Percentiles rank a stretch among this genome's conserved stretches.
Evolutionary conservation across 2,329 filamentous ascomycete genomes (phyloP).

Genomic region (Exutisphaerella laricina): DNA sequence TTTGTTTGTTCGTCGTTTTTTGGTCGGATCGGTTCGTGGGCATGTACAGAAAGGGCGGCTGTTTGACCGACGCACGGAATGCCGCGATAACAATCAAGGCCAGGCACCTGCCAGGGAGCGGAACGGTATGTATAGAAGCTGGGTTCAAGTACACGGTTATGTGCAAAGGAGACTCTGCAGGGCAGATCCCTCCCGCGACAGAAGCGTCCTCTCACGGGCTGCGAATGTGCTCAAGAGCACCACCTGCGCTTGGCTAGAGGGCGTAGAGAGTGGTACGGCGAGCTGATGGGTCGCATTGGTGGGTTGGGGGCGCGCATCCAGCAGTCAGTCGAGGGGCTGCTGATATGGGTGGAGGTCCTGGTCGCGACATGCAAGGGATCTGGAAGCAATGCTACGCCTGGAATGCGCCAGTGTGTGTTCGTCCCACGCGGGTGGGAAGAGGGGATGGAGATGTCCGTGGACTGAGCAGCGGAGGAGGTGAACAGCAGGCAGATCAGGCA

Average conservation of each 20-base stretch:
- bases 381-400: not conserved
- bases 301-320: slow-evolving; percentile 8
- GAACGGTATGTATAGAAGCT: slow-evolving; percentile 20
- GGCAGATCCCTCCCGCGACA: slow-evolving; percentile 21
- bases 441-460: not conserved
- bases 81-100: slow-evolving; percentile 14
- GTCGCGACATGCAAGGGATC: slow-evolving; percentile 1
- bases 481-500: not conserved
- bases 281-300: slow-evolving; percentile 12
- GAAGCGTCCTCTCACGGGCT: slow-evolving; percentile 18
- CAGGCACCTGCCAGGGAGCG: slow-evolving; percentile 18
- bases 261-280: slow-evolving; percentile 3
- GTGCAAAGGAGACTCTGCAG: slow-evolving; percentile 20
- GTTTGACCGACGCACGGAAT: slow-evolving; percentile 1
- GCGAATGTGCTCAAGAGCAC: slow-evolving; percentile 9
- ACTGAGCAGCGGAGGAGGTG: not conserved
- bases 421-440: not conserved
- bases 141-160: slow-evolving; percentile 19
- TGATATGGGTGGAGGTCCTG: slow-evolving; percentile 10
- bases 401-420: slow-evolving; percentile 5
- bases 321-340: slow-evolving; percentile 1
- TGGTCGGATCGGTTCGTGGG: slow-evolving; percentile 3
- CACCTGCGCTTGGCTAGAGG: slow-evolving; percentile 10
- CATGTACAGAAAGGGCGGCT: slow-evolving; percentile 9
- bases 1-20: not conserved